Base-by-base conservation (phyloP, 1,284 basidiomycete species). In the Trichosporon faecale region DNA sequence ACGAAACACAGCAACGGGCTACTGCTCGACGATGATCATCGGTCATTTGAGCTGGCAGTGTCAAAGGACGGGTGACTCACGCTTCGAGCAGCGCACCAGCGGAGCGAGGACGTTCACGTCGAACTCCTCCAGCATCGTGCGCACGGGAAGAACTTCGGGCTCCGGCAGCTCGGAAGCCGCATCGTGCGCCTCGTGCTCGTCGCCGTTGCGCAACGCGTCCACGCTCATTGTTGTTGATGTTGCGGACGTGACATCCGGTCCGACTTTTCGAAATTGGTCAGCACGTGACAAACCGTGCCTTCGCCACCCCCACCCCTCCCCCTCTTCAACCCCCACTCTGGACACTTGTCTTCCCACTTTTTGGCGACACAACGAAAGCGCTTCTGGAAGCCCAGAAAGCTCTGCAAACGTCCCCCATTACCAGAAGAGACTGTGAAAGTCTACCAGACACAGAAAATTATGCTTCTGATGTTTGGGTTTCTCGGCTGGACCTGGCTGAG, bases 21-120 rank as follows among this genome's bases (percentile, higher is more conserved):
- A n/a, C n/a, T n/a, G n/a, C n/a, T n/a, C n/a, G n/a, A n/a, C n/a
- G n/a, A n/a, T n/a, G n/a, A n/a, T n/a, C n/a, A n/a, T n/a, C n/a
- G n/a, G n/a, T n/a, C n/a, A n/a, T n/a, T n/a, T n/a, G n/a, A n/a
- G n/a, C n/a, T n/a, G n/a, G n/a, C n/a, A n/a, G n/a, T n/a, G n/a
- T n/a, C n/a, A n/a, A n/a, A n/a, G n/a, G n/a, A n/a, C n/a, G n/a
- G n/a, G n/a, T n/a, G 0, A 66, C 76, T 69, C 68, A 82, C 83
- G 80, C 77, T 88, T 89, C 44, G 86, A 87, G 74, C 88, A 88
- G 33, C 88, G 83, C 21, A 89, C 87, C 74, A 88, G 84, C 11
- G 87, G 86, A 0, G 86, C 86, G 12, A 86, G 83, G 35, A 86
- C 80, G 66, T 87, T 87, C 60, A 86, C 79, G 33, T 85, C 80